Conservation (phyloP, 306 rosid genomes). For the Senna siamea region DNA sequence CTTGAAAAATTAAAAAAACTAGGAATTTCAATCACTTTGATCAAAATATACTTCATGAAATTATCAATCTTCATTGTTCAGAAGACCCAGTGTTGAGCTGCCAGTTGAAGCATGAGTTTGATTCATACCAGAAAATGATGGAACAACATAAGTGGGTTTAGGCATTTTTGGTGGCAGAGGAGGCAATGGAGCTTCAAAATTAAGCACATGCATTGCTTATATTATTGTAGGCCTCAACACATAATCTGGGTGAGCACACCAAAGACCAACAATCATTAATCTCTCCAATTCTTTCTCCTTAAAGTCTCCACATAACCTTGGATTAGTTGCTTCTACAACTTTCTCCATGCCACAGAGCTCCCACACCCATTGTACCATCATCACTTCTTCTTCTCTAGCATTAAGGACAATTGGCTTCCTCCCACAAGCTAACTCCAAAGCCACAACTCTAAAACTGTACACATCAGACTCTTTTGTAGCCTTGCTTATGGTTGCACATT, state of each 20-base stretch:
- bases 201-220: conserved; percentile 46
- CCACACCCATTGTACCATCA: conserved; percentile 49
- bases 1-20: too few relatives aligned
- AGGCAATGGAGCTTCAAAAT: conserved; percentile 46
- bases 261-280: conserved; percentile 45
- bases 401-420: conserved; percentile 37
- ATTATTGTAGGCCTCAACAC: conserved; percentile 43
- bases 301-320: conserved; percentile 36
- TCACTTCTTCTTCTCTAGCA: conserved; percentile 11
- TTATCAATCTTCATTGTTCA: too few relatives aligned
- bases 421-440: conserved; percentile 52
- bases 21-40: too few relatives aligned
- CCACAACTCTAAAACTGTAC: conserved; percentile 50
- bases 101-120: background rate
- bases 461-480: conserved; percentile 48
- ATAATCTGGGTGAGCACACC: conserved; percentile 45
- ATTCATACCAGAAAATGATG: too few relatives aligned
- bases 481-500: conserved; percentile 36
- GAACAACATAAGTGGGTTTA: conserved; percentile 5
- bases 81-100: background rate
- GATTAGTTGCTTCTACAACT: conserved; percentile 37
- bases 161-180: conserved; percentile 16
- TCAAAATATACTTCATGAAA: too few relatives aligned
- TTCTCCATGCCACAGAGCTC: conserved; percentile 27
- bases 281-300: conserved; percentile 37